Percentiles rank a stretch among this genome's conserved stretches.
Conservation (phyloP, 495 filamentous ascomycete genomes). For the Podospora pseudoanserina region DNA sequence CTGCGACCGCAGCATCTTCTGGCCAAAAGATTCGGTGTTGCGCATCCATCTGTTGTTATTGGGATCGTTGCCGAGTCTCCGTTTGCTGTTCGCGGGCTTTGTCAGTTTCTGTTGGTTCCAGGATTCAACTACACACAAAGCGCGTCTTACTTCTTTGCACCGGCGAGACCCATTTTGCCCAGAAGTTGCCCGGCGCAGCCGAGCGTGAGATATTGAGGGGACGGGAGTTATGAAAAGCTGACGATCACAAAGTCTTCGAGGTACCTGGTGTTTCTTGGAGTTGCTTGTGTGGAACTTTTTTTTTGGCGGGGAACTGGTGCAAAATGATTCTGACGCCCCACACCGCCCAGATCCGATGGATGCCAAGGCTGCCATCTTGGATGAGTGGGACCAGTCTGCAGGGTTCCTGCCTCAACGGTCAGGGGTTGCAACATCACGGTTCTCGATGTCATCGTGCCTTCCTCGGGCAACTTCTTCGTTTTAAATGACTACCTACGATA, state of each 20-base stretch:
- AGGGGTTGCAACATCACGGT: background rate
- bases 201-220: conserved; percentile 12
- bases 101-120: conserved; percentile 18
- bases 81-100: conserved; percentile 53
- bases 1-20: conserved; percentile 77
- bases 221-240: background rate
- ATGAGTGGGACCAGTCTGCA: background rate
- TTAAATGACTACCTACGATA: no score
- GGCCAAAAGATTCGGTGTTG: conserved; percentile 77
- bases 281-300: conserved; percentile 15
- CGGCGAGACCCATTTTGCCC: conserved; percentile 67
- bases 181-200: conserved; percentile 17
- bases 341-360: conserved; percentile 24
- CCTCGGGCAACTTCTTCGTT: background rate
- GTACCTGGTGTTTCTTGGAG: background rate
- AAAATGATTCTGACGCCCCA: conserved; percentile 17
- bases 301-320: conserved; percentile 30
- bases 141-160: conserved; percentile 60
- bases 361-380: conserved; percentile 2
- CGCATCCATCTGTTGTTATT: conserved; percentile 91
- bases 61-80: conserved; percentile 81
- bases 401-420: conserved; percentile 9
- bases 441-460: background rate
- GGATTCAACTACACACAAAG: background rate
- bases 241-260: background rate